These are phyloP conservation scores for Citrullus colocynthis DNA, from an alignment of 306 rosid genomes.

Conservation along the genomic window DNA sequence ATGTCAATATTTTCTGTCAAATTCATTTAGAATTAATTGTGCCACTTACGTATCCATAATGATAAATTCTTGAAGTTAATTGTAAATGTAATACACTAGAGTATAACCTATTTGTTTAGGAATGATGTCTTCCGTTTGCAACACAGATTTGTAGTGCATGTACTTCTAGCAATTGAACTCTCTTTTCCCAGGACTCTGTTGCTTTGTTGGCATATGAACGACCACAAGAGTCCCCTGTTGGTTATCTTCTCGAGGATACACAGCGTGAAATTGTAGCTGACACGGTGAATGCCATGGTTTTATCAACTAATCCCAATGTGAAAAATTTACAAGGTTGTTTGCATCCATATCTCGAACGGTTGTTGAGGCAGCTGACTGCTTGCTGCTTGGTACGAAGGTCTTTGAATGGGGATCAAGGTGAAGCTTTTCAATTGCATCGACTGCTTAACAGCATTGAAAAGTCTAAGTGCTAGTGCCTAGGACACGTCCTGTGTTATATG, in stretches of 20 bases:
- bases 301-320: conserved; percentile 66
- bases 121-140: not conserved
- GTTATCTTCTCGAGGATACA: conserved; percentile 68
- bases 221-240: conserved; percentile 69
- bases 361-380: conserved; percentile 83
- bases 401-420: conserved; percentile 78
- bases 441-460: conserved; percentile 44
- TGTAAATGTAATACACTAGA: not conserved
- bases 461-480: conserved; percentile 19
- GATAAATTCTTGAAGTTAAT: not conserved
- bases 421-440: conserved; percentile 72
- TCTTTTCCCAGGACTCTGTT: conserved; percentile 62
- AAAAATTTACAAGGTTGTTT: conserved; percentile 51
- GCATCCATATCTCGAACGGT: conserved; percentile 67
- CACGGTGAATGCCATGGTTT: conserved; percentile 73
- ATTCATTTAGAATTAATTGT: not conserved
- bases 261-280: conserved; percentile 97
- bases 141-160: not conserved
- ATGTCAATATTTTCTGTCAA: not conserved
- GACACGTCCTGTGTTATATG: not conserved
- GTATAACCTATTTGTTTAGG: not conserved
- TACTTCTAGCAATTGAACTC: not conserved
- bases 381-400: conserved; percentile 72
- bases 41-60: not conserved
- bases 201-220: conserved; percentile 83